Base-by-base conservation (phyloP, 768 basidiomycete genomes). In the Lentinus brumalis region DNA sequence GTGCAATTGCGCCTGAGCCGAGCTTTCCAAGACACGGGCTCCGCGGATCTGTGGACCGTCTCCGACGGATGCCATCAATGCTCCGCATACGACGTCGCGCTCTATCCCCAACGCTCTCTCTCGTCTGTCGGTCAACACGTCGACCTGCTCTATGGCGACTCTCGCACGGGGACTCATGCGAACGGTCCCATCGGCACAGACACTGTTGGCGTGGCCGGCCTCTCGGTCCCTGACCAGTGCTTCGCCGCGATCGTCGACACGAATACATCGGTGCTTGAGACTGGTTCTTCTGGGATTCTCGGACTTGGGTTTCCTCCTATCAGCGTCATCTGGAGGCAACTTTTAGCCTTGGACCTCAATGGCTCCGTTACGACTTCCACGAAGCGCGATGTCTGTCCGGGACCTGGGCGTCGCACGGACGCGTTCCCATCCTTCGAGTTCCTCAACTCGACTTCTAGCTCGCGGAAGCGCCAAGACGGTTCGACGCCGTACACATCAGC, bases 301-400 rank as follows among this genome's bases (percentile, higher is more conserved):
- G 91, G 91, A 0, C 76, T 91, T 10, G 90, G 91, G 0, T 92
- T 92, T 63, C 88, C 90, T 3, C 69, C 83, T 14, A 87, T 87
- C 62, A 71, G 70, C 51, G 59, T 68, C 15, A 66, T 69, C 49
- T 71, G 70, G 70, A 67, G 70, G 11, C 61, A 71, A 29, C 67
- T 69, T 4, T 21, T 65, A 2, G 62, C 66, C 29, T 50, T 63
- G 2, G 42, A 66, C 32, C 50, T 67, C 21, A 44, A 59, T 21
- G 40, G 52, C 2, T 4, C 53, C 40, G 57, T 52, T 11, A 26
- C 55, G n/a, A 10, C 55, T 21, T 12, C 32, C 16, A 32, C 52
- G 5, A 58, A 59, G 31, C 65, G 59, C n/a, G 29, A 39, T 21
- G 8, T 10, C 15, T 1, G 6, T 6, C 21, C 10, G 8, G 15